Evolutionary conservation across 805 yeast genomes (phyloP).

Genomic region (Metschnikowia similis): DNA sequence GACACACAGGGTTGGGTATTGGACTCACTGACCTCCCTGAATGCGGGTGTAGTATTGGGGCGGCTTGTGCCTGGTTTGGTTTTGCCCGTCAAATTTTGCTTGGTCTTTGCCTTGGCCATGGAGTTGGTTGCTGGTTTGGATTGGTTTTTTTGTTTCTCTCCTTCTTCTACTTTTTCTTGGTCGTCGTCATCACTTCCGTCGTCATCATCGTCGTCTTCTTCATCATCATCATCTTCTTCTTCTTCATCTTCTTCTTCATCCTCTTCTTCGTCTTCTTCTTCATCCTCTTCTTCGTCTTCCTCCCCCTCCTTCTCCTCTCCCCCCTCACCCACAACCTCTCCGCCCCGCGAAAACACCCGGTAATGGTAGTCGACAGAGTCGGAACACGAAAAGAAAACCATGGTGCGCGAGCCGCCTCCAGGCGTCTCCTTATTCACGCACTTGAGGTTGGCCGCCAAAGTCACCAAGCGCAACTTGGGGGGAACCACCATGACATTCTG

Average conservation of each 20-base stretch:
- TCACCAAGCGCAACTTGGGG: constrained; percentile 83
- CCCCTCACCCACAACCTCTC: constrained; percentile 30
- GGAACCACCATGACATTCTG: constrained; percentile 86
- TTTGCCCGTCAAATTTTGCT: too few species aligned
- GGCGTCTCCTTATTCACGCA: constrained; percentile 31
- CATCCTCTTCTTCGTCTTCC: not conserved
- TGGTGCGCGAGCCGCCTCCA: constrained; percentile 46
- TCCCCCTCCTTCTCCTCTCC: constrained; percentile 17
- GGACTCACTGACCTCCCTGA: constrained; percentile 8
- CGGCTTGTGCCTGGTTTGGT: not conserved
- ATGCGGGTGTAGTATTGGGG: not conserved
- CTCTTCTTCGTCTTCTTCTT: not conserved
- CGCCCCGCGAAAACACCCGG: constrained; percentile 62
- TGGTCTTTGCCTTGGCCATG: too few species aligned
- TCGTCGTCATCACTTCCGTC: not conserved
- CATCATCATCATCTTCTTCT: not conserved
- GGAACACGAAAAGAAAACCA: constrained; percentile 89
- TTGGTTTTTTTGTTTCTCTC: not conserved
- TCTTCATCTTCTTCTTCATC: not conserved
- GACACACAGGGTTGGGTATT: constrained; percentile 33
- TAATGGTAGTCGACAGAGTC: constrained; percentile 96
- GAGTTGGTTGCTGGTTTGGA: not conserved
- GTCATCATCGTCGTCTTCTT: not conserved
- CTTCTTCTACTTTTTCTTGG: not conserved
- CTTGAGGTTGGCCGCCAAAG: constrained; percentile 65